Conservation (phyloP, 441 rosid species). For the Erodium texanum region DNA sequence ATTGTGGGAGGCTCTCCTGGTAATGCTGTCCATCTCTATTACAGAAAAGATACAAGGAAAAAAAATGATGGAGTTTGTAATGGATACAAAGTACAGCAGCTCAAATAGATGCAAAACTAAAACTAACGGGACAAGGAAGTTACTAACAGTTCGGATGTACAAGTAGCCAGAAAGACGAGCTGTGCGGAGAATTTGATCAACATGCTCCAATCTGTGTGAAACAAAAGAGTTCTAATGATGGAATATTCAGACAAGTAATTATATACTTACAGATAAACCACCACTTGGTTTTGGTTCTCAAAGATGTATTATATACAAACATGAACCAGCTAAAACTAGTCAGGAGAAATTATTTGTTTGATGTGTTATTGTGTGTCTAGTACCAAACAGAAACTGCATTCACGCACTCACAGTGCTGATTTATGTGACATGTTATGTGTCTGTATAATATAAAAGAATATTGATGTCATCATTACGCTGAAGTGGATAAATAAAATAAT, state of each 20-base stretch:
- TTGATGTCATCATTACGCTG: neutral
- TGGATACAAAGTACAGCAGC: conserved; percentile 11
- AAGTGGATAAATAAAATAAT: neutral
- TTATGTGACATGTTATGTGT: too few species aligned
- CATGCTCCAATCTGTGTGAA: conserved; percentile 70
- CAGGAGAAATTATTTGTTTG: too few species aligned
- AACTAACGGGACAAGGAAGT: conserved; percentile 9
- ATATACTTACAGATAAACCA: too few species aligned
- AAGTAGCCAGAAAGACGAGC: conserved; percentile 80
- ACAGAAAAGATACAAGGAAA: conserved; percentile 3
- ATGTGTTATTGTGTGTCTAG: too few species aligned
- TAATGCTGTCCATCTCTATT: conserved; percentile 84
- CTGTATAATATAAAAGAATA: too few species aligned
- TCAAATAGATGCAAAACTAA: conserved; percentile 4
- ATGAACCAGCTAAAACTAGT: too few species aligned
- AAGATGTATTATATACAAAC: too few species aligned
- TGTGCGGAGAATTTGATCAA: conserved; percentile 79
- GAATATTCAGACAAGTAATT: too few species aligned
- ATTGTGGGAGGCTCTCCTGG: conserved; percentile 89
- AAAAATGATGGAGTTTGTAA: neutral
- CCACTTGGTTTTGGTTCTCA: too few species aligned
- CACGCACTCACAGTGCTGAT: too few species aligned
- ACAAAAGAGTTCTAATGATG: conserved; percentile 8
- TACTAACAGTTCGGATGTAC: conserved; percentile 60
- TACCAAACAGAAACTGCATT: too few species aligned